phyloP scores from a whole-genome alignment of 176 grass and related monocot genomes.

The Urochloa ruziziensis region DNA sequence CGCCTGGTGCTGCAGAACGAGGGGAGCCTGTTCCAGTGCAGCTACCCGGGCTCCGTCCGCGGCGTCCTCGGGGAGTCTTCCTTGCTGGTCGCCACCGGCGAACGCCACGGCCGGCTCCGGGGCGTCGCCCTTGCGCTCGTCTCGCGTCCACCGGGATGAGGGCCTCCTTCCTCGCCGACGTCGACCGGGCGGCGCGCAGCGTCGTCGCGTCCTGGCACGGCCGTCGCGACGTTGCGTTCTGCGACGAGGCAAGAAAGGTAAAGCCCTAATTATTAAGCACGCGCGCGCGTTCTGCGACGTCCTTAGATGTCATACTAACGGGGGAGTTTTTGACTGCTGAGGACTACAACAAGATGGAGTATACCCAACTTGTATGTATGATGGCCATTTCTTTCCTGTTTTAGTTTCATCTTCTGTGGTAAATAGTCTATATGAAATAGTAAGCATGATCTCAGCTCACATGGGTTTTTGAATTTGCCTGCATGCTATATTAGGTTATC shows the following conservation, averaged over 20 bases:
- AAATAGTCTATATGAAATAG: no score
- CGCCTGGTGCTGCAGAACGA: no score
- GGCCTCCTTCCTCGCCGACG: not conserved
- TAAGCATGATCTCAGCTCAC: no score
- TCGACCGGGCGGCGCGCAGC: constrained; percentile 26
- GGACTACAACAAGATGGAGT: constrained; percentile 64
- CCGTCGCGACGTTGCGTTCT: constrained; percentile 1
- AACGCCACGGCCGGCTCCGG: constrained; percentile 22
- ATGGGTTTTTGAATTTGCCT: no score
- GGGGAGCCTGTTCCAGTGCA: no score
- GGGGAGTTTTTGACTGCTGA: constrained; percentile 41
- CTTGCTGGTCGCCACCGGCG: constrained; percentile 36
- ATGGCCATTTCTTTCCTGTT: no score
- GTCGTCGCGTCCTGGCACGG: constrained; percentile 20
- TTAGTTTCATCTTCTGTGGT: no score
- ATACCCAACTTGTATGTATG: constrained; percentile 55
- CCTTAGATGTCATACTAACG: not conserved
- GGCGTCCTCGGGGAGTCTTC: constrained; percentile 22
- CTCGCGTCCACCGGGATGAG: not conserved
- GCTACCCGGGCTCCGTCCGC: no score
- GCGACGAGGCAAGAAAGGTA: constrained; percentile 31
- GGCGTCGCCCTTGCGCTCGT: constrained; percentile 17
- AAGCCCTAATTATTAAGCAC: no score
- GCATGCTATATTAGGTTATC: constrained; percentile 40
- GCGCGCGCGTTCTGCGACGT: no score